Evolutionary conservation across 306 rosid genomes (phyloP).

Genomic region (Cucurbita maxima): DNA sequence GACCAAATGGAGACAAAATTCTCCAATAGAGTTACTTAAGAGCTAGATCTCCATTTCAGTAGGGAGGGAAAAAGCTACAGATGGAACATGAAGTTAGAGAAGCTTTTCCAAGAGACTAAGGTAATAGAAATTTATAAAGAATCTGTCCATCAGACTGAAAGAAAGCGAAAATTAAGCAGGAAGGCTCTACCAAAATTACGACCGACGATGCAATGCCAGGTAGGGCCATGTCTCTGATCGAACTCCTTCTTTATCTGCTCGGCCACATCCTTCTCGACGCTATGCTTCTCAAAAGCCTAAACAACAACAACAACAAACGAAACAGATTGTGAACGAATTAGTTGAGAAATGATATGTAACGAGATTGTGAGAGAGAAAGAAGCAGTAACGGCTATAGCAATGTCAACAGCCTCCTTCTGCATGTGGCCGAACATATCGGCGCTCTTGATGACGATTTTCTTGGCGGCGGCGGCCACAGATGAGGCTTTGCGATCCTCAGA

Average conservation of each 20-base stretch:
- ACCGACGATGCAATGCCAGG: constrained; percentile 98
- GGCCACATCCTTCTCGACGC: constrained; percentile 88
- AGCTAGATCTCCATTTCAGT: neutral
- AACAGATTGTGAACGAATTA: neutral
- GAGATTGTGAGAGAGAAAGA: neutral
- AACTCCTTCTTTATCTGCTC: constrained; percentile 88
- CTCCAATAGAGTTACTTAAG: neutral
- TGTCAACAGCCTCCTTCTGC: constrained; percentile 86
- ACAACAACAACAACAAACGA: neutral
- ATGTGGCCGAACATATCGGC: constrained; percentile 80
- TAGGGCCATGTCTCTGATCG: constrained; percentile 74
- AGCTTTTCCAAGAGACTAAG: neutral
- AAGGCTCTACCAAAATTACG: constrained; percentile 71
- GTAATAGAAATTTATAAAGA: neutral
- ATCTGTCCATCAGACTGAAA: neutral
- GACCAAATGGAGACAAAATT: neutral
- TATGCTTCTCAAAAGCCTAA: constrained; percentile 79
- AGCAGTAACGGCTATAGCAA: constrained; percentile 59
- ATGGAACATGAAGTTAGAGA: neutral
- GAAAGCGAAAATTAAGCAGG: neutral
- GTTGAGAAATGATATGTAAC: neutral
- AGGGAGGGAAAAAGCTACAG: neutral
- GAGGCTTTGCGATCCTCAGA: constrained; percentile 66
- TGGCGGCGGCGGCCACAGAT: constrained; percentile 22
- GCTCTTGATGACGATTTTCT: constrained; percentile 74